Conservation (phyloP, 176 grass and related monocot genomes). For the Carex scoparia region DNA sequence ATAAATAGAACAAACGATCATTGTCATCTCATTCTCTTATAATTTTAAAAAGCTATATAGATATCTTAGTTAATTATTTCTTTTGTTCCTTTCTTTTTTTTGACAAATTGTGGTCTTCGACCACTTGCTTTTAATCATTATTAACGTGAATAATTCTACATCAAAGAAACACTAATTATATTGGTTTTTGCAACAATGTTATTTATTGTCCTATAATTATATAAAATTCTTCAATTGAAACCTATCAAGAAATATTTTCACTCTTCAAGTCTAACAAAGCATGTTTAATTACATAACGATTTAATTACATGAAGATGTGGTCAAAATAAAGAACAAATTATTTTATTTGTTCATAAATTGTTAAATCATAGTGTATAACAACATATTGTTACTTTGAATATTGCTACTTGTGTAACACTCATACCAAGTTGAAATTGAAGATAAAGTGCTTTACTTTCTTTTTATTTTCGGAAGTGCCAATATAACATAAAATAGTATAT, state of each 20-base stretch:
- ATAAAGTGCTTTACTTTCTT: background rate
- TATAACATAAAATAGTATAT: too few relatives aligned
- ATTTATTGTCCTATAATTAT: background rate
- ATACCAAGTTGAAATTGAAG: background rate
- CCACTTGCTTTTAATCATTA: background rate
- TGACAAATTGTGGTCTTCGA: background rate
- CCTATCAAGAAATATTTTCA: background rate
- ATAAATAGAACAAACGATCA: constrained; percentile 1
- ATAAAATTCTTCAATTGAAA: background rate
- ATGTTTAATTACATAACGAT: background rate
- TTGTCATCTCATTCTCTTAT: constrained; percentile 1
- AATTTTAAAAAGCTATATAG: background rate
- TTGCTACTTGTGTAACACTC: background rate
- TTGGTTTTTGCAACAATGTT: background rate
- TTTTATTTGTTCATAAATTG: background rate
- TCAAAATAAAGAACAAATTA: background rate
- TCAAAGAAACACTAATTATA: background rate
- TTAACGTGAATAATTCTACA: background rate
- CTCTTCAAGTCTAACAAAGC: background rate
- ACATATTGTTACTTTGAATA: too few relatives aligned
- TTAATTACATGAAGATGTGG: background rate
- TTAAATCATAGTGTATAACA: background rate
- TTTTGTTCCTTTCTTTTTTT: background rate
- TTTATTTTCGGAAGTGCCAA: background rate
- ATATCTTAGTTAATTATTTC: background rate